These are phyloP conservation scores for Platanthera zijinensis DNA, from an alignment of 106 monocot species.

Conservation along the genomic window DNA sequence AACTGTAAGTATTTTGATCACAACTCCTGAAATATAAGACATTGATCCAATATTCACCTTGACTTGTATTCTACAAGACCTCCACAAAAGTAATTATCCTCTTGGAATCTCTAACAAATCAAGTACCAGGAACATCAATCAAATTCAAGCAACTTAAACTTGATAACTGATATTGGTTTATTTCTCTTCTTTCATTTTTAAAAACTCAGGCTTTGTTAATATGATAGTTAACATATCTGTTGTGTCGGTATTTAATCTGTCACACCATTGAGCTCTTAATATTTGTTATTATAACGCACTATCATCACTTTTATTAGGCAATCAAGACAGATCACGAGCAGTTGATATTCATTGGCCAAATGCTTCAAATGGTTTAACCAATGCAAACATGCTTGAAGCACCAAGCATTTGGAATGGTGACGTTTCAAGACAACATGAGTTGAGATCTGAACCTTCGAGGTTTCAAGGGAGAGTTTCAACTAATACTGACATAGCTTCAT, in stretches of 20 bases:
- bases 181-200: neutral
- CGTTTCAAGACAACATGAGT: neutral
- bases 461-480: conserved; percentile 8
- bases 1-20: too few relatives aligned
- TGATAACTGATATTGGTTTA: too few relatives aligned
- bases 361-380: neutral
- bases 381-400: neutral
- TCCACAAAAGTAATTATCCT: too few relatives aligned
- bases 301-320: neutral
- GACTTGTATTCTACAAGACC: too few relatives aligned
- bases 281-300: neutral
- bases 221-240: conserved; percentile 1
- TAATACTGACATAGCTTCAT: conserved; percentile 46
- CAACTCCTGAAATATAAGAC: too few relatives aligned
- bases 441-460: conserved; percentile 6
- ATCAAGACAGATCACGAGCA: neutral
- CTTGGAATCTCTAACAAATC: too few relatives aligned
- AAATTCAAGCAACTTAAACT: too few relatives aligned
- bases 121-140: too few relatives aligned
- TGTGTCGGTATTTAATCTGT: neutral
- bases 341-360: neutral
- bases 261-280: neutral
- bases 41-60: too few relatives aligned
- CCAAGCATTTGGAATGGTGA: neutral
- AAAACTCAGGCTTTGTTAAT: neutral